Evolutionary conservation across 352 stramenopile species (phyloP).

Genomic region (Achlya hypogyna): DNA sequence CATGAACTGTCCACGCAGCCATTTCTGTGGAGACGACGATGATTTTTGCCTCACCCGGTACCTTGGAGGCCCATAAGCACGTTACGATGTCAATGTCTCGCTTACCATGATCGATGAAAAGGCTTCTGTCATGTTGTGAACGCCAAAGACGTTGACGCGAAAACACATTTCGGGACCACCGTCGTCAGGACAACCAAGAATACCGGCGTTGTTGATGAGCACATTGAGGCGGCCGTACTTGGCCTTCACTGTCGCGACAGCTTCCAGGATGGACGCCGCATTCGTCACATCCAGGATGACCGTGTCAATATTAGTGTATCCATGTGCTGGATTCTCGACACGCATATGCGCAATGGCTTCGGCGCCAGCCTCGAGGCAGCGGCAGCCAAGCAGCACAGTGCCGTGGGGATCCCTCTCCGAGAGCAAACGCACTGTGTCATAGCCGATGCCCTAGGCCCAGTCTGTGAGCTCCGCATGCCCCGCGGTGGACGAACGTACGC

Average conservation of each 20-base stretch:
- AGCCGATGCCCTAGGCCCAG: slow-evolving; percentile 8
- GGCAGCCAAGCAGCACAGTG: not conserved
- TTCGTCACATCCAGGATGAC: not conserved
- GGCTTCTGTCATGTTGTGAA: not conserved
- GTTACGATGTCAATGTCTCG: not conserved
- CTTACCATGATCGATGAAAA: not conserved
- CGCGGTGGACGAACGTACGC: not conserved
- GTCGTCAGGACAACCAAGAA: not conserved
- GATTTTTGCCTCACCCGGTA: not conserved
- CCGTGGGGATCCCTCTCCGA: not conserved
- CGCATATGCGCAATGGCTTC: not conserved
- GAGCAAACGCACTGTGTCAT: slow-evolving; percentile 8
- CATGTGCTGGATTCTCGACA: not conserved
- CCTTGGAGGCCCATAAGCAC: not conserved
- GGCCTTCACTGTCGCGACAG: not conserved
- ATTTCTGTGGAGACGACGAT: not conserved
- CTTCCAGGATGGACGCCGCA: slow-evolving; percentile 3
- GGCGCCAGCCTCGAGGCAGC: not conserved
- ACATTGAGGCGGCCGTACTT: not conserved
- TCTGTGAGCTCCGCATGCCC: not conserved
- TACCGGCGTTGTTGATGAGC: slow-evolving; percentile 15
- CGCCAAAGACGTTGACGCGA: slow-evolving; percentile 5
- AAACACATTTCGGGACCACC: slow-evolving; percentile 1
- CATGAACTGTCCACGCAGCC: not conserved
- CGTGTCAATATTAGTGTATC: not conserved